These are phyloP conservation scores for Moniliophthora roreri DNA, from an alignment of 1,284 basidiomycete species.

Conservation along the genomic window DNA sequence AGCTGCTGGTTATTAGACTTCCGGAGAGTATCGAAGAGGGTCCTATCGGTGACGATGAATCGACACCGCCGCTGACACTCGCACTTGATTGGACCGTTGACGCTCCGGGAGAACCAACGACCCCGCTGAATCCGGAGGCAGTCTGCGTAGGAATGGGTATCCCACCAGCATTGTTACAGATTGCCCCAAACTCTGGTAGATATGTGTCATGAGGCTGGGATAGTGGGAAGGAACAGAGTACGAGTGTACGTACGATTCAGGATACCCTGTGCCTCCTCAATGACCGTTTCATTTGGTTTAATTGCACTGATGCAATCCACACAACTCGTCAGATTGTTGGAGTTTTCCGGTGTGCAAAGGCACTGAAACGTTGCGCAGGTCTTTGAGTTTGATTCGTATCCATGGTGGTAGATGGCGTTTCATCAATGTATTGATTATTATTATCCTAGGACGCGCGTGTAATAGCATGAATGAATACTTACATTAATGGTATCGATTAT, in stretches of 20 bases:
- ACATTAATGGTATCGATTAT: conserved; percentile 9
- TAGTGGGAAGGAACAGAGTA: background rate
- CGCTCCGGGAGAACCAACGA: conserved; percentile 1
- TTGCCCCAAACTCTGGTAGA: conserved; percentile 17
- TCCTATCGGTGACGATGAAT: no score
- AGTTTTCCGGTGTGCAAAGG: conserved; percentile 16
- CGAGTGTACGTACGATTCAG: conserved; percentile 16
- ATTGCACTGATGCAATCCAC: conserved; percentile 19
- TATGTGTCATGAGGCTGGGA: background rate
- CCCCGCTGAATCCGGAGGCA: conserved; percentile 18
- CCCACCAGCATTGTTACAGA: conserved; percentile 15
- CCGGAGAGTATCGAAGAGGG: no score
- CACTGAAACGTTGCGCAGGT: conserved; percentile 18
- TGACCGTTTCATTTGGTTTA: conserved; percentile 16
- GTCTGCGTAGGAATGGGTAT: conserved; percentile 17
- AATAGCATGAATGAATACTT: background rate
- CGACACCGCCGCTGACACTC: no score
- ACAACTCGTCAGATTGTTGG: conserved; percentile 15
- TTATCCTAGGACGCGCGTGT: no score
- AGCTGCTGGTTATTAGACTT: no score
- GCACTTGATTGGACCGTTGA: no score
- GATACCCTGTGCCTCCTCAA: conserved; percentile 19
- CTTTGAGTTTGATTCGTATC: no score
- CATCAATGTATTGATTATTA: background rate
- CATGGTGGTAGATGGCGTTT: background rate